Evolutionary conservation across 208 protist genomes (phyloP), one percentile per base, ranked within the genome.

Genomic region (Leishmania mexicana): DNA sequence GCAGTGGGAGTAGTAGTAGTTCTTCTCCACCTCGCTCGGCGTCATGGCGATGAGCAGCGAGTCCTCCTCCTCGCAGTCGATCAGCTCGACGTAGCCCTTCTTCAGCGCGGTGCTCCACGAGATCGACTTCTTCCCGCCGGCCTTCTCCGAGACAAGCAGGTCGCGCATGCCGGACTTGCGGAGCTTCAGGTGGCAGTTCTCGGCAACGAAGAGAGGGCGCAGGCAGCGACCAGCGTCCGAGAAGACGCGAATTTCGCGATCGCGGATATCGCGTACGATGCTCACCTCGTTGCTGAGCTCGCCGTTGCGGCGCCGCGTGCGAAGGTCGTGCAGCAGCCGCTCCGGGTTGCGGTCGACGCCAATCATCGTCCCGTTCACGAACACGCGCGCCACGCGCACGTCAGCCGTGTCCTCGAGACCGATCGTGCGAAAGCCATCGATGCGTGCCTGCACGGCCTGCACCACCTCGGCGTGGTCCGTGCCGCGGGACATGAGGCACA

Each of bases 41-140:
- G 84, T 92, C 89, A 99, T 88, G 10, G 98, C 98, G 79, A 99
- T 99, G 47, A 99, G 88, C n/a, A 99, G 98, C 89, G 99, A 99
- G 89, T 99, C 99, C 11, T 99, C 99, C 88, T 99, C 99, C 42
- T 99, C 87, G 85, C 99, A 99, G 83, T 99, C 99, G 28, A 99
- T 90, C 5, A 99, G 87, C 81, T 96, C 93, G 13, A 92, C 90
- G 78, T 92, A 93, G 35, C 91, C 89, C 74, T 89, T 90, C 75
- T 92, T 92, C 68, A 93, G 88, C 54, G 92, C 92, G 70, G 85
- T 82, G 77, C 79, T 95, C 89, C 89, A 95, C 67, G 90, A 93
- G 76, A 95, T 90, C 65, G 90, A 87, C 58, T 86, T 89, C 70
- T 85, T 91, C 15, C 88, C 89, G 49, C 98, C 97, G 11, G 94